Base-by-base conservation (phyloP, 352 stramenopile genomes). In the Detonula confervacea region DNA sequence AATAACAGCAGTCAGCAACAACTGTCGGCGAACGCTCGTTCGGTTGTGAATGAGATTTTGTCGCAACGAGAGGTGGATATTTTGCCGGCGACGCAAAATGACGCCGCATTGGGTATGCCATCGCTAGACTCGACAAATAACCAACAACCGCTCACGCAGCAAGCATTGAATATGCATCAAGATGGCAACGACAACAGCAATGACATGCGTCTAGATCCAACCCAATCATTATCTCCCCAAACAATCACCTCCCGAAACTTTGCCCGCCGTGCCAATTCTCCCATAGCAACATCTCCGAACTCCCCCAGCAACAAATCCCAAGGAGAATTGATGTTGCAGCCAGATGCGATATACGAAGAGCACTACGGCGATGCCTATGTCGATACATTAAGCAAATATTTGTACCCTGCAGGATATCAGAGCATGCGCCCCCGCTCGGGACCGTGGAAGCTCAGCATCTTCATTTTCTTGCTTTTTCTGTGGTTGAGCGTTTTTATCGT, bases 371-470 rank as follows among this genome's bases (percentile, higher is more conserved):
- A 91, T 52, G 84, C 82, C 24, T 93, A 93, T 37, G 76, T 90
- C 16, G 86, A 87, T 46, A 62, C 60, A 65, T 69, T 78, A 0
- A 84, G 90, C 25, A 84, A 81, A 62, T 93, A 93, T 47, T 65
- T 93, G 22, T 93, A 93, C 64, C 88, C 88, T 0, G 65, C 60
- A 1, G 88, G 88, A 33, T 93, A 93, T 85, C 84, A 91, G 82
- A 88, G 78, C 11, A 92, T 93, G 88, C 77, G 88, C 46, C 88
- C 88, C 7, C 56, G 88, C 12, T 82, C 81, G 30, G 72, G 81
- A 30, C 88, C 88, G 22, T 93, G 88, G 88, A 87, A 86, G 77
- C 62, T 93, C 0, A 87, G 71, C 59, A 86, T 92, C 56, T 66
- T 87, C 35, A 76, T 93, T 14, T 90, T 71, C 62, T 7, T 88